A percentile compares a stretch with the other conserved stretches of the same genome.
phyloP scores from a whole-genome alignment of 2,329 filamentous ascomycete species.

The Penicillium verrucosum region DNA sequence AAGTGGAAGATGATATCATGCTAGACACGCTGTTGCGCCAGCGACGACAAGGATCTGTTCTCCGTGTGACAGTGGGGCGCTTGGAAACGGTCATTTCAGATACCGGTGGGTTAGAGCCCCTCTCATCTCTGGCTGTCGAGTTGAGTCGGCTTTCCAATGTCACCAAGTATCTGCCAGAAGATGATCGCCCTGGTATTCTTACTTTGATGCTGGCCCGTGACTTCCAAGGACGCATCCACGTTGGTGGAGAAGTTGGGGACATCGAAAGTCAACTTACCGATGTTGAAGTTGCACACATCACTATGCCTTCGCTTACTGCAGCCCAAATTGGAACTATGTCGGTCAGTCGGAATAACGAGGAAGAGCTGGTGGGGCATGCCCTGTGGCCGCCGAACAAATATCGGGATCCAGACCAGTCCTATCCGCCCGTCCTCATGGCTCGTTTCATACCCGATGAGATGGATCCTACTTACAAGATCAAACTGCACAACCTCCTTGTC shows the following conservation, averaged over 20 bases:
- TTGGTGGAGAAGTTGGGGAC: constrained; percentile 67
- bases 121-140: constrained; percentile 73
- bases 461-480: constrained; percentile 84
- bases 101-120: constrained; percentile 61
- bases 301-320: constrained; percentile 76
- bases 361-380: constrained; percentile 69
- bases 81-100: constrained; percentile 62
- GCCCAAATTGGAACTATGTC: constrained; percentile 65
- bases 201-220: constrained; percentile 67
- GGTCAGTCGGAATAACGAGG: constrained; percentile 62
- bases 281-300: constrained; percentile 75
- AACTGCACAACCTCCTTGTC: constrained; percentile 76
- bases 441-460: constrained; percentile 91
- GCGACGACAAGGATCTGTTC: constrained; percentile 76
- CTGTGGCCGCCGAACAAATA: constrained; percentile 34
- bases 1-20: constrained; percentile 88
- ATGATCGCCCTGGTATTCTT: constrained; percentile 85
- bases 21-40: constrained; percentile 87
- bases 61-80: constrained; percentile 66
- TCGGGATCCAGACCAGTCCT: constrained; percentile 12
- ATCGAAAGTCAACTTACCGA: constrained; percentile 59
- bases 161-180: constrained; percentile 90
- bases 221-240: constrained; percentile 58
- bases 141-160: constrained; percentile 79
- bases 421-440: constrained; percentile 70